Evolutionary conservation across 2,329 filamentous ascomycete species (phyloP), one percentile per base, ranked within the genome.

Genomic region (Talaromyces marneffei): DNA sequence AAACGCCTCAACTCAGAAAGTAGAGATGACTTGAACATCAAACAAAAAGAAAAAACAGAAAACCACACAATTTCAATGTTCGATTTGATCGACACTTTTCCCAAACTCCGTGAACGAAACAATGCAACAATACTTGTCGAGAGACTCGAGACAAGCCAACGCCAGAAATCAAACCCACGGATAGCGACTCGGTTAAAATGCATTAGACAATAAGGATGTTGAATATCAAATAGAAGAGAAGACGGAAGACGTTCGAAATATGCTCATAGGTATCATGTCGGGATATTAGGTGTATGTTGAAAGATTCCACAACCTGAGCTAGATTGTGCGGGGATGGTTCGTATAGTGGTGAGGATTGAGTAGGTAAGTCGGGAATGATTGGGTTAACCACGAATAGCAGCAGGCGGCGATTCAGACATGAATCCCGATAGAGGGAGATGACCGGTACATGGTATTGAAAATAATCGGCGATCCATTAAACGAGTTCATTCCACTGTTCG

Each of bases 391-490:
- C 77, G 75, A 39, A 72, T 71, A 62, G 79, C 77, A n/a, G 77
- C 77, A 2, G 78, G 74, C 55, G 79, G 77, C 56, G 75, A 72
- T 62, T 80, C 78, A 53, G 73, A 71, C 57, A 82, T 76, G 60
- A 80, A 76, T 40, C 73, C 74, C 62, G 78, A 75, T 71, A 70
- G 69, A 23, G 69, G 42, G 37, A 59, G 12, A 29, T 23, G 25
- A 68, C 66, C 72, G 71, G 66, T 78, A 81, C 20, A 77, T 73
- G 68, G 77, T 79, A 57, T 73, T 71, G 61, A 78, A 78, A 16
- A 71, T 66, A 44, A 71, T 67, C 39, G 75, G 71, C n/a, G 77
- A 75, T 27, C 72, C 65, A 54, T 70, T 55, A 18, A 52, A 55
- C 29, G 58, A 46, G 33, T 29, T 20, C 7, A 42, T 31, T 42